phyloP scores from a whole-genome alignment of 768 basidiomycete species.

The Trametes cubensis region DNA sequence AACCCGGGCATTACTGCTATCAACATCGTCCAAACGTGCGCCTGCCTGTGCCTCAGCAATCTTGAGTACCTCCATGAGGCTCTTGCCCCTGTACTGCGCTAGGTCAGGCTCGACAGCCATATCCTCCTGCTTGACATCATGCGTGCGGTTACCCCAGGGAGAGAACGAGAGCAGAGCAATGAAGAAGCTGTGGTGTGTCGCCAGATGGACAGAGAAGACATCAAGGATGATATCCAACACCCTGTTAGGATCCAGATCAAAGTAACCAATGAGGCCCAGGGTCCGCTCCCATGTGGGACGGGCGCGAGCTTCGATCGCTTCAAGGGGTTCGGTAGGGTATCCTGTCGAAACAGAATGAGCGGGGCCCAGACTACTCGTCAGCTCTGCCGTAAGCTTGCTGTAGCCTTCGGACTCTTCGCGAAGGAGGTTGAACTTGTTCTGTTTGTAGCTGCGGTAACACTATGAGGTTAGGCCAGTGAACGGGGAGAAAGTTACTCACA shows the following conservation, averaged over 20 bases:
- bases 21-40: slow-evolving; percentile 10
- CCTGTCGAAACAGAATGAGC: slow-evolving; percentile 72
- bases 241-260: slow-evolving; percentile 94
- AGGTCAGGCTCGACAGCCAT: slow-evolving; percentile 45
- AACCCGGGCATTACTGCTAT: slow-evolving; percentile 52
- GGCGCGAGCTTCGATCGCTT: slow-evolving; percentile 63
- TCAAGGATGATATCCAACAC: slow-evolving; percentile 94
- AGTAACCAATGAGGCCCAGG: slow-evolving; percentile 90
- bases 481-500: slow-evolving; percentile 53
- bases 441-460: slow-evolving; percentile 73
- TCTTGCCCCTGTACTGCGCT: slow-evolving; percentile 56
- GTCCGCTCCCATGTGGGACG: slow-evolving; percentile 80
- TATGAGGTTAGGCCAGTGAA: slow-evolving; percentile 2
- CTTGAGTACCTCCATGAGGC: slow-evolving; percentile 65
- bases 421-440: slow-evolving; percentile 97
- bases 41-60: slow-evolving; percentile 49
- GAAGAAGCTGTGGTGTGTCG: slow-evolving; percentile 88
- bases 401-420: slow-evolving; percentile 98
- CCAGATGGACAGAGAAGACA: slow-evolving; percentile 79
- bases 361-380: slow-evolving; percentile 76
- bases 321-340: slow-evolving; percentile 59
- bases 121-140: slow-evolving; percentile 7
- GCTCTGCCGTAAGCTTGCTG: slow-evolving; percentile 86
- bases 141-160: slow-evolving; percentile 66
- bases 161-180: slow-evolving; percentile 83